Conservation (phyloP, 495 filamentous ascomycete species). For the Rhypophila decipiens region DNA sequence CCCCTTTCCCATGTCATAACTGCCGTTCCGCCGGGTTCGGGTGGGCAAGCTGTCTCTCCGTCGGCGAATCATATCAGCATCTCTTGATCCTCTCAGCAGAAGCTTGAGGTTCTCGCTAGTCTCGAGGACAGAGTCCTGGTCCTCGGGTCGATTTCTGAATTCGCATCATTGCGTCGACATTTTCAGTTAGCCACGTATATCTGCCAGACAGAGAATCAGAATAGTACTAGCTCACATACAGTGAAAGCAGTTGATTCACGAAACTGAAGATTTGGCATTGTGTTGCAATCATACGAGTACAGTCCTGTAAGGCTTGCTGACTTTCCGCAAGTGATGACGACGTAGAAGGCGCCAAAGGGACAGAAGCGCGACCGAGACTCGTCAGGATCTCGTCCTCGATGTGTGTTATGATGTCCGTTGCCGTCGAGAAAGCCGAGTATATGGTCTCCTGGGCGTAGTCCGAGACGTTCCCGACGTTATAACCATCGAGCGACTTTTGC, state of each 20-base stretch:
- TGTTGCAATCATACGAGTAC: background rate
- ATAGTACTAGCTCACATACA: background rate
- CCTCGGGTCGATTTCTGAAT: background rate
- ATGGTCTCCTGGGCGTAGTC: background rate
- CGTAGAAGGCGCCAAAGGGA: background rate
- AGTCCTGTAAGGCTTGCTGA: background rate
- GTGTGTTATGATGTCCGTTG: background rate
- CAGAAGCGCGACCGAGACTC: no score
- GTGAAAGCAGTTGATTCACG: background rate
- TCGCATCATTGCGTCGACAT: background rate
- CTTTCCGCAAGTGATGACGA: background rate
- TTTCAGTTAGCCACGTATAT: no score
- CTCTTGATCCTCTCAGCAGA: background rate
- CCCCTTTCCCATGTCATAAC: background rate
- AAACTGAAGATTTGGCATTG: background rate
- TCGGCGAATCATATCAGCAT: background rate
- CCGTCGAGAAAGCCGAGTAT: background rate
- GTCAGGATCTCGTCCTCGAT: no score
- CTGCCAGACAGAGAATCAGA: background rate
- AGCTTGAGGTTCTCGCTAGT: constrained; percentile 1
- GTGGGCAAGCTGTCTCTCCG: background rate
- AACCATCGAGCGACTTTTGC: no score
- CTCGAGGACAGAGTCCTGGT: constrained; percentile 1
- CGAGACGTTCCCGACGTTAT: no score
- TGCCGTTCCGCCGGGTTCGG: background rate